Percentiles rank a stretch among this genome's conserved stretches.
Conservation (phyloP, 768 basidiomycete genomes). For the Suillus americanus region DNA sequence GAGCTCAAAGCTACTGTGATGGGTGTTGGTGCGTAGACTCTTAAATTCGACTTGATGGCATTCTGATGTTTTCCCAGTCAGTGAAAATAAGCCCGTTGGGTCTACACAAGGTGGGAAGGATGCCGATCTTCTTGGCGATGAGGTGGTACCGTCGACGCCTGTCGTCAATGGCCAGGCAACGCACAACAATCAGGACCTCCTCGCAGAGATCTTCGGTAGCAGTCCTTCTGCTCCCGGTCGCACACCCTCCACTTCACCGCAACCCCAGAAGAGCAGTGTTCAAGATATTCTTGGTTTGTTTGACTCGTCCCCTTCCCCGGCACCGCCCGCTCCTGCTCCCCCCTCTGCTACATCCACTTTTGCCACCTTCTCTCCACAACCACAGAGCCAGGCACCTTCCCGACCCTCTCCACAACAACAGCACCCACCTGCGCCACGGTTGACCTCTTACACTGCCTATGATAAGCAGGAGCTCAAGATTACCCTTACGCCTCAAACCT, state of each 20-base stretch:
- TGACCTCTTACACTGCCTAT: conserved; percentile 82
- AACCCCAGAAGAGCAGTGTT: conserved; percentile 59
- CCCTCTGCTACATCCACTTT: conserved; percentile 16
- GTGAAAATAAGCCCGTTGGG: conserved; percentile 95
- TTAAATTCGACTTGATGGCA: not conserved
- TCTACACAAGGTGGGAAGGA: conserved; percentile 80
- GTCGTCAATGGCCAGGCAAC: conserved; percentile 42
- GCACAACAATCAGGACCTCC: conserved; percentile 78
- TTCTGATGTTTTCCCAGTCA: conserved; percentile 50
- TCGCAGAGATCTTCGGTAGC: conserved; percentile 89
- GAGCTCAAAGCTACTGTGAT: conserved; percentile 97
- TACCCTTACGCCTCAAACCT: conserved; percentile 85
- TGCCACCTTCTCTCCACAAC: conserved; percentile 37
- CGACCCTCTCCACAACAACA: conserved; percentile 35
- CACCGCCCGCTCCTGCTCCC: conserved; percentile 20
- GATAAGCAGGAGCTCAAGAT: conserved; percentile 90
- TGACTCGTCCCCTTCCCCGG: conserved; percentile 45
- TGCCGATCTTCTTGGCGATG: conserved; percentile 85
- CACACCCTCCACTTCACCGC: conserved; percentile 40
- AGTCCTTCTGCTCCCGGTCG: conserved; percentile 33
- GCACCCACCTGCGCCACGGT: conserved; percentile 43
- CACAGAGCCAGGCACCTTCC: conserved; percentile 37
- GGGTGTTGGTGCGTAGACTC: conserved; percentile 67
- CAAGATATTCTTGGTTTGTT: conserved; percentile 94
- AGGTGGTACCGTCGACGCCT: conserved; percentile 45